Evolutionary conservation across 2,329 filamentous ascomycete species (phyloP).

Genomic region (Fusarium udum): DNA sequence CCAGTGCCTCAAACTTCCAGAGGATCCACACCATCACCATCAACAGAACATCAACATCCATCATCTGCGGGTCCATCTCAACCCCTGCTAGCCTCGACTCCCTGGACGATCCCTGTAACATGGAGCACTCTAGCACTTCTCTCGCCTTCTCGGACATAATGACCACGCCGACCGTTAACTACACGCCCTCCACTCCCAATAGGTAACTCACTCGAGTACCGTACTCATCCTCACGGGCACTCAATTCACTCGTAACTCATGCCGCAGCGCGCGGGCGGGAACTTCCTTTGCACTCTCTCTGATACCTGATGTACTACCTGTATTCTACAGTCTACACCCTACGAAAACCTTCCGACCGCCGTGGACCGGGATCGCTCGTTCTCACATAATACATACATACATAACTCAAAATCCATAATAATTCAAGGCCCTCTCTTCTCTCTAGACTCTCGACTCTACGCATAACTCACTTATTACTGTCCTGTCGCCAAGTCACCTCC

Average conservation of each 20-base stretch:
- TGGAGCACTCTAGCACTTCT: slow-evolving; percentile 3
- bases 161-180: slow-evolving; percentile 48
- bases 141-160: slow-evolving; percentile 55
- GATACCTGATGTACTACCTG: neutral
- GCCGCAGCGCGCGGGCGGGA: slow-evolving; percentile 24
- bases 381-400: slow-evolving; percentile 43
- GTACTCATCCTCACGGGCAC: neutral
- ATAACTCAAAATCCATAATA: slow-evolving; percentile 20
- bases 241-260: neutral
- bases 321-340: neutral
- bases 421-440: slow-evolving; percentile 20
- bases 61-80: slow-evolving; percentile 11
- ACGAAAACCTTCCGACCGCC: slow-evolving; percentile 42
- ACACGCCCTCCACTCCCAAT: slow-evolving; percentile 25
- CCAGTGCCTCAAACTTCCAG: neutral
- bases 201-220: neutral
- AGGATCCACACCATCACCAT: slow-evolving; percentile 36
- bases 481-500: slow-evolving; percentile 2
- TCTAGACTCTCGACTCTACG: slow-evolving; percentile 1
- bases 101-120: slow-evolving; percentile 31
- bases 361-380: slow-evolving; percentile 27
- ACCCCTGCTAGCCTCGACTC: slow-evolving; percentile 16
- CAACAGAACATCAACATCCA: slow-evolving; percentile 24
- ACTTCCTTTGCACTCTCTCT: slow-evolving; percentile 21
- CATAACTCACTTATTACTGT: slow-evolving; percentile 25